A percentile compares a stretch with the other conserved stretches of the same genome.
These are phyloP conservation scores for Phragmites australis DNA, from an alignment of 176 grass and related monocot genomes.

Conservation along the genomic window DNA sequence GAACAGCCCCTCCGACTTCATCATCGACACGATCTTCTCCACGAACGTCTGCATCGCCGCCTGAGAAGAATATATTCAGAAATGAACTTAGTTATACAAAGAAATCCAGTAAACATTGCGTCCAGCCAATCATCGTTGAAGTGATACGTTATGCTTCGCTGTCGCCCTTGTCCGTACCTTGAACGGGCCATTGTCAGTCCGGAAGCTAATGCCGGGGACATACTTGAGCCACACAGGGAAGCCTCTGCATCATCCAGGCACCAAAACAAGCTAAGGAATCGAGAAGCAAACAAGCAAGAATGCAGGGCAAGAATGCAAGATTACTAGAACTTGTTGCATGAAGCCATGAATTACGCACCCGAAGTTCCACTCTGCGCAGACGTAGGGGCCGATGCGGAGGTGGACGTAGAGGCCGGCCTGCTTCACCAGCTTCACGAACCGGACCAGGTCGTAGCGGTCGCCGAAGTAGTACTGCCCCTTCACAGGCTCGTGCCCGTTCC, in stretches of 20 bases:
- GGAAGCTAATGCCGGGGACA: conserved; percentile 89
- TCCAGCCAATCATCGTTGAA: not conserved
- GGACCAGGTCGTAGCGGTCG: conserved; percentile 91
- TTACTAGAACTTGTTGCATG: not conserved
- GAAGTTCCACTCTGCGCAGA: conserved; percentile 95
- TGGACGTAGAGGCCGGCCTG: conserved; percentile 87
- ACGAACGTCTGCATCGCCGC: conserved; percentile 86
- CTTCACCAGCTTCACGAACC: conserved; percentile 79
- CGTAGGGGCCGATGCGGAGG: conserved; percentile 93
- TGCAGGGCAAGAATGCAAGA: not conserved
- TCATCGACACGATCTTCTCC: conserved; percentile 92
- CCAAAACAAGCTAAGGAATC: not conserved
- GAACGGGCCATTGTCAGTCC: conserved; percentile 87
- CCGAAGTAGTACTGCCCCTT: conserved; percentile 88
- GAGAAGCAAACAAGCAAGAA: not conserved
- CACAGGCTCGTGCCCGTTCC: conserved; percentile 91
- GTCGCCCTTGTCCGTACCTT: conserved; percentile 49
- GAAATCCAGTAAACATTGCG: not conserved
- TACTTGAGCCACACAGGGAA: conserved; percentile 99
- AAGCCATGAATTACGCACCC: conserved; percentile 37
- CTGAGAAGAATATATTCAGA: too few relatives aligned
- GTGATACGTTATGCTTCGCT: not conserved
- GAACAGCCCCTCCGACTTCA: conserved; percentile 84
- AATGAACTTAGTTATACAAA: not conserved
- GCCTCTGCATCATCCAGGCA: conserved; percentile 53